Percentiles rank a stretch among this genome's conserved stretches.
These are phyloP conservation scores for Pleurotus platypus DNA, from an alignment of 768 basidiomycete species.

Conservation along the genomic window DNA sequence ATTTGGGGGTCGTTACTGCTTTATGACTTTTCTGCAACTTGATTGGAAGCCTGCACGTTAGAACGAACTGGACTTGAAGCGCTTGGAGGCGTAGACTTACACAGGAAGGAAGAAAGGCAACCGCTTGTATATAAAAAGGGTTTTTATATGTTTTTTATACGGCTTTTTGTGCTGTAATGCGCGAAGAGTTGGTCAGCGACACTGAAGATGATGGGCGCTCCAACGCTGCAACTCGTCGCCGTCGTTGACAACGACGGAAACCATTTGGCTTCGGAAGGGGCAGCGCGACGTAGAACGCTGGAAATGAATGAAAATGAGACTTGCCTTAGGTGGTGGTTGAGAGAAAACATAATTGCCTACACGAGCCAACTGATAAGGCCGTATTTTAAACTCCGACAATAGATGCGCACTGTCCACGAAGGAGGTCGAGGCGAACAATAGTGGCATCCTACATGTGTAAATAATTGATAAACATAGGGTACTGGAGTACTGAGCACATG, in stretches of 20 bases:
- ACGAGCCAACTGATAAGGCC: slow-evolving; percentile 29
- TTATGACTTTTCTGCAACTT: slow-evolving; percentile 77
- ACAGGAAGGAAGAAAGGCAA: slow-evolving; percentile 70
- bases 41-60: slow-evolving; percentile 8
- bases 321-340: slow-evolving; percentile 71
- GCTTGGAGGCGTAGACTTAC: slow-evolving; percentile 30
- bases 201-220: slow-evolving; percentile 12
- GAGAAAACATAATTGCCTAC: slow-evolving; percentile 38
- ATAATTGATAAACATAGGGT: too few species aligned
- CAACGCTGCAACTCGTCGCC: too few species aligned
- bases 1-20: slow-evolving; percentile 87
- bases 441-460: too few species aligned
- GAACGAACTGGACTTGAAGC: slow-evolving; percentile 8
- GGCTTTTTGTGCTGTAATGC: slow-evolving; percentile 53
- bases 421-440: too few species aligned
- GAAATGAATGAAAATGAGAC: slow-evolving; percentile 13
- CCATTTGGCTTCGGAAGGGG: background rate
- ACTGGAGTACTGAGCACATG: too few species aligned
- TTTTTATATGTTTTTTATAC: slow-evolving; percentile 67
- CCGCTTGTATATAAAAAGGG: slow-evolving; percentile 61
- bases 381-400: slow-evolving; percentile 38
- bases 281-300: slow-evolving; percentile 12
- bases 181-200: slow-evolving; percentile 8
- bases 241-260: background rate
- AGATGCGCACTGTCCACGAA: background rate